These are phyloP conservation scores for Ustilago hordei DNA, from an alignment of 1,284 basidiomycete species.

Conservation along the genomic window DNA sequence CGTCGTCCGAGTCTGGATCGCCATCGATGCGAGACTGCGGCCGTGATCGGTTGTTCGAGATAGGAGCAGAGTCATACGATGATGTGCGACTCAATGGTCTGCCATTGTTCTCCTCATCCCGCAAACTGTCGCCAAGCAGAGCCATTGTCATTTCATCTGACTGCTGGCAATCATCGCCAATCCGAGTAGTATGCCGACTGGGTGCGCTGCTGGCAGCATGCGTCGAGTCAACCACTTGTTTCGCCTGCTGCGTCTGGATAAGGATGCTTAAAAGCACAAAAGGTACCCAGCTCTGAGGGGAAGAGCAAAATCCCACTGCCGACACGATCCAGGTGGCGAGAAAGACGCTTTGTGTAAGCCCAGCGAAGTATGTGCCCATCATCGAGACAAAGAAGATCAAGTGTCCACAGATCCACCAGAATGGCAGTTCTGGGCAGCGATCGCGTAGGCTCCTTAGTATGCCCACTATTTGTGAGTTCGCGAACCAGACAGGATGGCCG, in stretches of 20 bases:
- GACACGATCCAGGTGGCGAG: conserved; percentile 72
- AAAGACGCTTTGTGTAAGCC: conserved; percentile 57
- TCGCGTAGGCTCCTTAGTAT: conserved; percentile 24
- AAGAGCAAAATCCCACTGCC: conserved; percentile 72
- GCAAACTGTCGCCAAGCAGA: conserved; percentile 25
- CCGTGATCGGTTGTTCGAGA: conserved; percentile 14
- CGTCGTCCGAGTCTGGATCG: conserved; percentile 25
- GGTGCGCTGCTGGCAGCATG: background rate
- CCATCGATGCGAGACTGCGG: conserved; percentile 12
- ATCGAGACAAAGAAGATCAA: conserved; percentile 56
- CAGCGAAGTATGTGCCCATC: conserved; percentile 56
- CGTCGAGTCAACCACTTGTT: background rate
- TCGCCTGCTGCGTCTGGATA: conserved; percentile 43
- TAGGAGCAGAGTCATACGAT: conserved; percentile 21
- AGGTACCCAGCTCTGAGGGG: conserved; percentile 72
- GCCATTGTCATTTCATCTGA: conserved; percentile 43
- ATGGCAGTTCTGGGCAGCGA: conserved; percentile 44
- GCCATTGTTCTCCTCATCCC: conserved; percentile 12
- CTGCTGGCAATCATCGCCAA: conserved; percentile 8
- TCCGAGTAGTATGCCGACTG: conserved; percentile 4
- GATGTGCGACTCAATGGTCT: conserved; percentile 16
- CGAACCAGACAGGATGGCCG: conserved; percentile 15
- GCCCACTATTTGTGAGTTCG: conserved; percentile 12
- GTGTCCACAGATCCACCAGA: conserved; percentile 59
- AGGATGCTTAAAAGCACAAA: conserved; percentile 70